Evolutionary conservation across 1,284 basidiomycete genomes (phyloP).

Genomic region (Melampsora americana): DNA sequence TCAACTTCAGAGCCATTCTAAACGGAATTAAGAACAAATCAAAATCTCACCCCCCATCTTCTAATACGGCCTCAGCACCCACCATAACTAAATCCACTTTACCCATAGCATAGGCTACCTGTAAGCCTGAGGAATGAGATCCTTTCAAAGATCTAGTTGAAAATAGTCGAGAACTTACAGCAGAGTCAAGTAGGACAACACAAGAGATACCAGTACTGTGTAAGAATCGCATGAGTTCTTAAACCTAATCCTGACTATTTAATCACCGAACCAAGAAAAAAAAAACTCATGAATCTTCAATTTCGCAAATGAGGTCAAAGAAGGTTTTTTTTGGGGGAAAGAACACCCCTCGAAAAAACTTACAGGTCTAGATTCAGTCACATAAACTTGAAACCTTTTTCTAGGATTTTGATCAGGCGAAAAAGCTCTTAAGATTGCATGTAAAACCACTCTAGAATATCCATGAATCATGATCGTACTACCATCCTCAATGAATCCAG

Average conservation of each 20-base stretch:
- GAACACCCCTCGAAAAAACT: no score
- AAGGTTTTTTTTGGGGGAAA: no score
- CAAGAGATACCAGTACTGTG: slow-evolving; percentile 84
- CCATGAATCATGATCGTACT: slow-evolving; percentile 86
- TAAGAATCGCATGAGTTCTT: slow-evolving; percentile 79
- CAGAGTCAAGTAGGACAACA: slow-evolving; percentile 90
- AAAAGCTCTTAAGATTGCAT: slow-evolving; percentile 69
- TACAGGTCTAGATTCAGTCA: slow-evolving; percentile 87
- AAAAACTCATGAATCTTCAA: no score
- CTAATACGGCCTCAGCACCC: slow-evolving; percentile 94
- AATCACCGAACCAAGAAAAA: no score
- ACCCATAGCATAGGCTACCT: slow-evolving; percentile 83
- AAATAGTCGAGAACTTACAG: slow-evolving; percentile 59
- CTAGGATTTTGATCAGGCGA: slow-evolving; percentile 67
- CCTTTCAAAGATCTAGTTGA: not conserved
- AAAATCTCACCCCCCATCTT: slow-evolving; percentile 63
- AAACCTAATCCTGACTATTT: slow-evolving; percentile 61
- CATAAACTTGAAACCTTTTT: slow-evolving; percentile 94
- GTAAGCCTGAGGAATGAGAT: not conserved
- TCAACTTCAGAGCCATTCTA: slow-evolving; percentile 26
- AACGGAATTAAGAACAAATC: not conserved
- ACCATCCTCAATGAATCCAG: slow-evolving; percentile 40
- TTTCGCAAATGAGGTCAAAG: no score
- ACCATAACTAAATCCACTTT: slow-evolving; percentile 91
- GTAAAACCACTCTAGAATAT: slow-evolving; percentile 92